Base-by-base conservation (phyloP, 306 rosid species). In the Calophaca sinica region DNA sequence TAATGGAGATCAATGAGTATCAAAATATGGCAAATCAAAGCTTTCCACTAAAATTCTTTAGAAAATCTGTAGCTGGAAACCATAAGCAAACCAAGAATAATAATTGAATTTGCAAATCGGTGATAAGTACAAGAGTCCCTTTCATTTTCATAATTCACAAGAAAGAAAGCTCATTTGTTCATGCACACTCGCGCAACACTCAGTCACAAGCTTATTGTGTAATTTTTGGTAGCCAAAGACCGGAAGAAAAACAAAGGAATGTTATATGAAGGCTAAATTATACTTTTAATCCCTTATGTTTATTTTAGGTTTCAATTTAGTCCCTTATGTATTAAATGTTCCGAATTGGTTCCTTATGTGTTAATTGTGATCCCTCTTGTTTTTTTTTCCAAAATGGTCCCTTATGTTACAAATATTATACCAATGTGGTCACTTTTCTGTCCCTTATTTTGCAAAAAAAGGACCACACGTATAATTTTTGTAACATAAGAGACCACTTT, bases 1-100 rank as follows among this genome's bases (percentile, higher is more conserved):
- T 8, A n/a, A 67, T 15, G 7, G 36, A 58, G n/a, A 73, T 42
- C 35, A 52, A 42, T 9, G 32, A 9, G 50, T 7, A 5, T 48
- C 70, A 63, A 9, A 41, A 70, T 20, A 57, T 41, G 53, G 28
- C 4, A 65, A 73, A 71, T 28, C 55, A 52, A 59, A 70, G 72
- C 57, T 79, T 41, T 64, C 33, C n/a, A 49, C 5, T 15, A 67
- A 76, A 58, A 55, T 7, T 74, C 57, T 14, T 55, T 5, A 33
- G 3, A 44, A 46, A 26, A 38, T 41, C 15, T 32, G 63, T 39
- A 20, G 53, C 61, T 11, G 46, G 54, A 63, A 35, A 32, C 33
- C 66, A 79, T 28, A 41, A 70, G 54, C 50, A 62, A 29, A 29
- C 15, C 52, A 39, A 50, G 52, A 74, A 28, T 14, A 28, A 51